These are phyloP conservation scores for Mycena indigotica DNA, from an alignment of 768 basidiomycete species.

Conservation along the genomic window DNA sequence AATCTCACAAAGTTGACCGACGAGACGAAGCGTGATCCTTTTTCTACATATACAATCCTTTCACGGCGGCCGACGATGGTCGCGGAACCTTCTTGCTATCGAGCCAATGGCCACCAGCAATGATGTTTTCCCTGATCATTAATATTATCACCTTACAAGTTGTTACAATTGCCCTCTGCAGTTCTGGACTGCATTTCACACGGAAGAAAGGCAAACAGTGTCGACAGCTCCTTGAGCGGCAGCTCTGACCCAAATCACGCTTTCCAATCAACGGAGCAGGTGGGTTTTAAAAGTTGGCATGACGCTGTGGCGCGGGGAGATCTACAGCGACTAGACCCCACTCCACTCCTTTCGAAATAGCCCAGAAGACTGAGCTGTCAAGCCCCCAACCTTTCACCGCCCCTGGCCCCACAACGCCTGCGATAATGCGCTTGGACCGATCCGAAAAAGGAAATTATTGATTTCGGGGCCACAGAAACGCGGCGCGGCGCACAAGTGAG, in stretches of 20 bases:
- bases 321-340: too few species aligned
- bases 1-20: neutral
- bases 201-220: constrained; percentile 14
- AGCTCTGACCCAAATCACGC: neutral
- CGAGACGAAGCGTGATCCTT: neutral
- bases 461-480: neutral
- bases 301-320: too few species aligned
- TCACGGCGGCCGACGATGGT: neutral
- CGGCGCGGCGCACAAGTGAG: neutral
- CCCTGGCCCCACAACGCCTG: neutral
- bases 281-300: neutral
- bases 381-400: neutral
- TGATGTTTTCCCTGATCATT: too few species aligned
- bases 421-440: neutral
- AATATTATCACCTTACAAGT: too few species aligned
- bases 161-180: too few species aligned
- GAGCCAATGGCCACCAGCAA: neutral
- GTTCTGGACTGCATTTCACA: too few species aligned
- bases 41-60: too few species aligned
- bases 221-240: constrained; percentile 2
- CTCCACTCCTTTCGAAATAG: neutral
- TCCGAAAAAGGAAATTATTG: neutral
- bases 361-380: neutral
- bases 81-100: neutral
- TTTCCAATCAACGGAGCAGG: neutral